Evolutionary conservation across 1,284 basidiomycete species (phyloP).

Genomic region (Ceratobasidium sp.): DNA sequence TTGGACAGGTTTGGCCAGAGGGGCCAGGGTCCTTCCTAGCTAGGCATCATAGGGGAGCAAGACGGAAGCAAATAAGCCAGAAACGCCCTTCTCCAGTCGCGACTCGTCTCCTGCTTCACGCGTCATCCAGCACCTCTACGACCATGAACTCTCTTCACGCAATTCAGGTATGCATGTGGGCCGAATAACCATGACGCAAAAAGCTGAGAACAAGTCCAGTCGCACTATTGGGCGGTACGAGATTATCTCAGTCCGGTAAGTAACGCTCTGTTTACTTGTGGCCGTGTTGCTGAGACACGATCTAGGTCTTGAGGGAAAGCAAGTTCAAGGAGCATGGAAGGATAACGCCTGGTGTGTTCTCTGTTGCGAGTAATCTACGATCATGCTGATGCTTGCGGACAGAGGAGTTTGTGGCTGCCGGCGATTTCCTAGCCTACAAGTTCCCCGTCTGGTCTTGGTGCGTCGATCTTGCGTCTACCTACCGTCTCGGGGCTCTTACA

Average conservation of each 20-base stretch:
- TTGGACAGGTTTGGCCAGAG: conserved; percentile 17
- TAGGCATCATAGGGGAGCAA: conserved; percentile 29
- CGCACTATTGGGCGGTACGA: conserved; percentile 94
- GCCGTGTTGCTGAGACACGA: conserved; percentile 14
- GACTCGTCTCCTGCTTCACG: conserved; percentile 34
- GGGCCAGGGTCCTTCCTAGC: conserved; percentile 31
- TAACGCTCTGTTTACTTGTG: background rate
- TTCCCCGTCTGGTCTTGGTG: conserved; percentile 95
- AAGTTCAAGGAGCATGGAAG: conserved; percentile 99
- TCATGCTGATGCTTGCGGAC: conserved; percentile 40
- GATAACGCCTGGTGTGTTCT: conserved; percentile 84
- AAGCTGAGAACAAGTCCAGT: conserved; percentile 51
- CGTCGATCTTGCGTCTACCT: conserved; percentile 46
- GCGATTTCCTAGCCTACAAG: conserved; percentile 94
- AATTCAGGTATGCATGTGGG: conserved; percentile 48
- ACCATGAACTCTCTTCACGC: conserved; percentile 49
- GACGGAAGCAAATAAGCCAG: conserved; percentile 36
- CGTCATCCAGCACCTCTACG: conserved; percentile 22
- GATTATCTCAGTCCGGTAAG: conserved; percentile 93
- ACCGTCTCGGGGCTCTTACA: conserved; percentile 34
- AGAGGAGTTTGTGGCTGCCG: conserved; percentile 97
- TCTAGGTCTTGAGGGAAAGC: conserved; percentile 91
- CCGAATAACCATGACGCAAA: background rate
- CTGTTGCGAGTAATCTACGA: conserved; percentile 35
- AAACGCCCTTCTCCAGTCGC: conserved; percentile 40